phyloP scores from a whole-genome alignment of 352 stramenopile species.

The Globisporangium radiosum region DNA sequence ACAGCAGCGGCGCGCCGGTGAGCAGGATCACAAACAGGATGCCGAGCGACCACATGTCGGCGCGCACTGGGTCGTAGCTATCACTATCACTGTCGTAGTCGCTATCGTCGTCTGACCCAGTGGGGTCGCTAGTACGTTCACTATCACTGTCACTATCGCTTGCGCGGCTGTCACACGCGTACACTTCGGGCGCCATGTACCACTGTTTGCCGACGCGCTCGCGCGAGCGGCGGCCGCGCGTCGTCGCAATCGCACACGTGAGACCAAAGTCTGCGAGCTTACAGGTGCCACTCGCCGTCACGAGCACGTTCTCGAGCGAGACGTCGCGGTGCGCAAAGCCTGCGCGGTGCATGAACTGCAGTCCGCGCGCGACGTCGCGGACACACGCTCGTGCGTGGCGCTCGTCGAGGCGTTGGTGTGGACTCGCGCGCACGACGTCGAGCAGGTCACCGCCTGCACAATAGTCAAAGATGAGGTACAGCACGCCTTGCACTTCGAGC shows the following conservation, averaged over 20 bases:
- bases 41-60: conserved; percentile 61
- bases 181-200: conserved; percentile 70
- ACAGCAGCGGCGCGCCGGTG: conserved; percentile 35
- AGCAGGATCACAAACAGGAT: conserved; percentile 64
- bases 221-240: conserved; percentile 9
- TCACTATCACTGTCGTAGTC: conserved; percentile 21
- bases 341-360: conserved; percentile 29
- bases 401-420: conserved; percentile 25
- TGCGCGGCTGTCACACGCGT: conserved; percentile 17
- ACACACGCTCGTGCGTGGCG: conserved; percentile 28
- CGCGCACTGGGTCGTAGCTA: conserved; percentile 36
- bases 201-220: conserved; percentile 46
- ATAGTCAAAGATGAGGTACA: conserved; percentile 53
- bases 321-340: conserved; percentile 57
- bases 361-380: conserved; percentile 24
- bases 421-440: conserved; percentile 30
- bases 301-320: conserved; percentile 57
- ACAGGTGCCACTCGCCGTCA: conserved; percentile 23
- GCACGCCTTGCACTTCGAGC: conserved; percentile 24
- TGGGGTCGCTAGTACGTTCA: conserved; percentile 2
- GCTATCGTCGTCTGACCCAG: conserved; percentile 6
- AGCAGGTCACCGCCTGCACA: conserved; percentile 50
- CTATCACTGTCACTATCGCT: background rate
- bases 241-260: conserved; percentile 10
- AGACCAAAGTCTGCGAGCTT: conserved; percentile 57